phyloP scores from a whole-genome alignment of 139 green algal species.

The Bryopsis sp. region DNA sequence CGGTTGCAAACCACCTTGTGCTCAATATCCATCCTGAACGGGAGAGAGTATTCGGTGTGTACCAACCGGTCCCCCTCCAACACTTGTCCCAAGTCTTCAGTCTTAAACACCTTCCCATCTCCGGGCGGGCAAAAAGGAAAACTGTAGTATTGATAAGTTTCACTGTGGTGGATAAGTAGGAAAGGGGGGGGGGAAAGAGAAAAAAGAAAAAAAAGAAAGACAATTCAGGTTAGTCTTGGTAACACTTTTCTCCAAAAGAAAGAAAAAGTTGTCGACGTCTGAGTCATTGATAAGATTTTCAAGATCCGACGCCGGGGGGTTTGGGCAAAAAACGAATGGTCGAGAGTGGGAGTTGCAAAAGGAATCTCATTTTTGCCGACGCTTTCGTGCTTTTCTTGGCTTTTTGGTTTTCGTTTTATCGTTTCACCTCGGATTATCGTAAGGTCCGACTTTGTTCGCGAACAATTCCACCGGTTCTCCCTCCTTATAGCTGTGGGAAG shows the following conservation, averaged over 20 bases:
- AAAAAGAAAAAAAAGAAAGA: too few species aligned
- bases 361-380: too few species aligned
- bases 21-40: conserved; percentile 74
- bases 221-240: too few species aligned
- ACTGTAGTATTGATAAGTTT: conserved; percentile 95
- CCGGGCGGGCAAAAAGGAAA: conserved; percentile 83
- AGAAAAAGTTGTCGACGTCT: too few species aligned
- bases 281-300: too few species aligned
- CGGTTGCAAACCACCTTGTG: conserved; percentile 74
- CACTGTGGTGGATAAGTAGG: conserved; percentile 33
- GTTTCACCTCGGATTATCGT: conserved; percentile 20
- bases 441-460: conserved; percentile 18
- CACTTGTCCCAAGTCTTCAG: conserved; percentile 75
- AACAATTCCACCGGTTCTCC: not conserved
- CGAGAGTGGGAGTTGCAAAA: too few species aligned
- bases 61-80: conserved; percentile 73
- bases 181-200: not conserved
- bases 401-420: too few species aligned
- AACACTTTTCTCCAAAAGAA: too few species aligned
- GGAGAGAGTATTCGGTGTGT: conserved; percentile 76
- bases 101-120: conserved; percentile 69
- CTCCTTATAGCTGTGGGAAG: conserved; percentile 10
- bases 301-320: too few species aligned
- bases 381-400: too few species aligned
- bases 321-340: too few species aligned